Evolutionary conservation across 495 filamentous ascomycete genomes (phyloP).

Genomic region (Daldinia caldariorum): DNA sequence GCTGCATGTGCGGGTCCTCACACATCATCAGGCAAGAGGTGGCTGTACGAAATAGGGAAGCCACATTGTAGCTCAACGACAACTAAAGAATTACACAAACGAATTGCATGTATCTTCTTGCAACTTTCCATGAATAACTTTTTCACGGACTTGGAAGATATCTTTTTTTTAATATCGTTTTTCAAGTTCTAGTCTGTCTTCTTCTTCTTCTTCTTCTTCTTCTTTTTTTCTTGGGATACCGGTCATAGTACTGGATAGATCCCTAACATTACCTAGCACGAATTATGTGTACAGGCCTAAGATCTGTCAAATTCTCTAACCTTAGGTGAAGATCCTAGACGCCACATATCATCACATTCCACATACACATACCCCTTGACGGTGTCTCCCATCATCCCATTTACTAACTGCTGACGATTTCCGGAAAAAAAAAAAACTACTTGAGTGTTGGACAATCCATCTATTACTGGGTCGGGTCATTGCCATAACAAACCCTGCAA

Average conservation of each 20-base stretch:
- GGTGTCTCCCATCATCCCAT: not conserved
- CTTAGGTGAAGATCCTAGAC: slow-evolving; percentile 3
- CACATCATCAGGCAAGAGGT: not conserved
- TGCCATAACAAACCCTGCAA: not conserved
- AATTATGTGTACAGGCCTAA: slow-evolving; percentile 6
- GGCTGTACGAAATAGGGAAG: not conserved
- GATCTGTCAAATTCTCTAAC: not conserved
- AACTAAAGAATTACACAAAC: too few relatives aligned
- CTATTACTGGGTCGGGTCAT: not conserved
- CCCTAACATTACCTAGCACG: not conserved
- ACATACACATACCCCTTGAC: slow-evolving; percentile 1
- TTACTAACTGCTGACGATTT: not conserved
- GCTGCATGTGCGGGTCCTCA: not conserved
- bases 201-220: too few relatives aligned
- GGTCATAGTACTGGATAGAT: too few relatives aligned
- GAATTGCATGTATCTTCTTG: not conserved
- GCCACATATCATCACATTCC: not conserved
- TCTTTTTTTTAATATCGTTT: not conserved
- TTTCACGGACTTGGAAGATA: slow-evolving; percentile 23
- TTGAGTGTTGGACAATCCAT: not conserved
- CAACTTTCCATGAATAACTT: not conserved
- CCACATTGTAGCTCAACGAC: not conserved
- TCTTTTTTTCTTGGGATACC: too few relatives aligned
- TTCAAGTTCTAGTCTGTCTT: not conserved
- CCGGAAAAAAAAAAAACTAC: not conserved